phyloP scores from a whole-genome alignment of 495 filamentous ascomycete species.

The Aspergillus leporis region DNA sequence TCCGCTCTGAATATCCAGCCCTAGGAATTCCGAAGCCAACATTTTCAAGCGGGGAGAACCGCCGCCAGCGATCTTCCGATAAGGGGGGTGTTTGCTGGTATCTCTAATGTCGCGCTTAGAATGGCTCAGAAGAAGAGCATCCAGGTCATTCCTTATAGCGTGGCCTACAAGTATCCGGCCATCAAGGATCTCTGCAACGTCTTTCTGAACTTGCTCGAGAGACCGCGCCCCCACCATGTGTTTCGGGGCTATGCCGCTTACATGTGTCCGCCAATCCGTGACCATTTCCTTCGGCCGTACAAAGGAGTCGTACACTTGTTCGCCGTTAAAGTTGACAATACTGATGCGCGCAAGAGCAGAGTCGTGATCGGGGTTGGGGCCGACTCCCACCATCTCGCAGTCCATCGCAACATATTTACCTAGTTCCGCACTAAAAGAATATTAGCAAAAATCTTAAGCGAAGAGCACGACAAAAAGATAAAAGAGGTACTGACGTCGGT shows the following conservation, averaged over 20 bases:
- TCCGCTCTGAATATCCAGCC: conserved; percentile 79
- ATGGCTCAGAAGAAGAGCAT: conserved; percentile 72
- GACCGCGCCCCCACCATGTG: conserved; percentile 66
- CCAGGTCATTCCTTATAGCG: conserved; percentile 83
- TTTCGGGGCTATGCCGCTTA: conserved; percentile 74
- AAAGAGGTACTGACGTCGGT: conserved; percentile 34
- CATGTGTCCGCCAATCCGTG: conserved; percentile 84
- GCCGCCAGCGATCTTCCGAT: conserved; percentile 71
- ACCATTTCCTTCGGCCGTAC: conserved; percentile 75
- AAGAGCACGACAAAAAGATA: not conserved
- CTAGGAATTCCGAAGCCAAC: conserved; percentile 74
- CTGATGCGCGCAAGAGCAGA: conserved; percentile 80
- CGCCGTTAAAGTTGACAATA: conserved; percentile 88
- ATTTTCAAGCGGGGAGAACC: conserved; percentile 75
- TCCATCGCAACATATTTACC: conserved; percentile 92
- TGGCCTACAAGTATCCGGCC: conserved; percentile 83
- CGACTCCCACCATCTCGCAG: conserved; percentile 97
- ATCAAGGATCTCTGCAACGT: conserved; percentile 70
- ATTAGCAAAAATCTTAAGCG: conserved; percentile 13
- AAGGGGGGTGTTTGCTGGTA: conserved; percentile 74
- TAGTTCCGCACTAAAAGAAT: conserved; percentile 46
- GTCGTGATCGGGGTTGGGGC: conserved; percentile 62
- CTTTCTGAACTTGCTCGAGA: conserved; percentile 72
- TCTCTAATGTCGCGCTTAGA: conserved; percentile 77
- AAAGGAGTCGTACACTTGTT: conserved; percentile 88